Evolutionary conservation across 805 yeast genomes (phyloP).

Genomic region (Hanseniaspora vineae): DNA sequence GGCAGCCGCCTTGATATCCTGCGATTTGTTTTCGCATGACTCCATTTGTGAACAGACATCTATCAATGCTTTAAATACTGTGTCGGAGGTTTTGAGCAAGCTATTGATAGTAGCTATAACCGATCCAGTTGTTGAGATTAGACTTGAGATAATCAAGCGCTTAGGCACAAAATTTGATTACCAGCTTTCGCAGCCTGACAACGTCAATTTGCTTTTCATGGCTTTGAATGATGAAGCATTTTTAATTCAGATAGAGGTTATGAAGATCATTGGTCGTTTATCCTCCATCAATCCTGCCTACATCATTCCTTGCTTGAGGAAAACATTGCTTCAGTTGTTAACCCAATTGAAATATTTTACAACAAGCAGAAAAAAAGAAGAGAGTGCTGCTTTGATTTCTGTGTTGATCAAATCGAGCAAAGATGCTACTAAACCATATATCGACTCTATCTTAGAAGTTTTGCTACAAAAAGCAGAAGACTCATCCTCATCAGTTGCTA

Average conservation of each 20-base stretch:
- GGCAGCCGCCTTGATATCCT: constrained; percentile 74
- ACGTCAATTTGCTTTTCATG: constrained; percentile 71
- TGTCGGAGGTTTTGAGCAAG: constrained; percentile 72
- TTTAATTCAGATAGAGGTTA: constrained; percentile 65
- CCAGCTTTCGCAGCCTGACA: constrained; percentile 87
- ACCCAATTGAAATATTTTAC: constrained; percentile 79
- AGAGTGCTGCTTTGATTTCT: constrained; percentile 65
- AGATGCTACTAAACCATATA: constrained; percentile 79
- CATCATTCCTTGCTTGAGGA: constrained; percentile 84
- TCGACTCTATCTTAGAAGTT: constrained; percentile 80
- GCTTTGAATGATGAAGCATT: constrained; percentile 87
- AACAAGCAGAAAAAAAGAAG: constrained; percentile 67
- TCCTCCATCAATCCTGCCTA: constrained; percentile 88
- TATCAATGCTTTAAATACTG: constrained; percentile 67
- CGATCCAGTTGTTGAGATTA: constrained; percentile 75
- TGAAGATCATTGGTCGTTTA: constrained; percentile 69
- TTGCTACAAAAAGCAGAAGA: constrained; percentile 66
- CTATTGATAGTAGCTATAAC: constrained; percentile 73
- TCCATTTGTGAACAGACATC: constrained; percentile 79
- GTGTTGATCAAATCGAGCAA: constrained; percentile 65
- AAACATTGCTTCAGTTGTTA: constrained; percentile 69
- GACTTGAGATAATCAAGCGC: constrained; percentile 65
- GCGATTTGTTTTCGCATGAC: constrained; percentile 62
- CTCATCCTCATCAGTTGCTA: constrained; percentile 65
- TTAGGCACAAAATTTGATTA: constrained; percentile 73